Conservation (phyloP, 805 yeast species). For the Saturnispora quitensis region DNA sequence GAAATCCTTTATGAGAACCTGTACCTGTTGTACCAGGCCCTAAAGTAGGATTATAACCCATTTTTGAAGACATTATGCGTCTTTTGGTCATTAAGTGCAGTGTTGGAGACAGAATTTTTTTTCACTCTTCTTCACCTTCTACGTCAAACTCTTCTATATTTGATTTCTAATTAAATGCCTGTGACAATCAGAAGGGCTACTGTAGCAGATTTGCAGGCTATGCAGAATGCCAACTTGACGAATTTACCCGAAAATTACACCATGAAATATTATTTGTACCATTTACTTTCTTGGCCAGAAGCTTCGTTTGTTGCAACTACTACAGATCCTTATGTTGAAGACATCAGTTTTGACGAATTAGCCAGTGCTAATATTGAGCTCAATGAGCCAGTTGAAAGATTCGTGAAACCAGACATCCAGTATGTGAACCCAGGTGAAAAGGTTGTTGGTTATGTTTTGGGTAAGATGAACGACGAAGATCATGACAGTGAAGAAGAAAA, state of each 20-base stretch:
- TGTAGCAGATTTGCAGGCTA: slow-evolving; percentile 78
- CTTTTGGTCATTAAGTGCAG: neutral
- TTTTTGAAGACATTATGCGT: neutral
- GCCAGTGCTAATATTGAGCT: slow-evolving; percentile 5
- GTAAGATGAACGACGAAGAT: slow-evolving; percentile 95
- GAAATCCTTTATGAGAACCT: neutral
- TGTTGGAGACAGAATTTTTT: neutral
- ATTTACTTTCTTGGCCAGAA: slow-evolving; percentile 93
- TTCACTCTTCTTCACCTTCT: neutral
- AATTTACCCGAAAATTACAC: slow-evolving; percentile 93
- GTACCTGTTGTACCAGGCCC: slow-evolving; percentile 2
- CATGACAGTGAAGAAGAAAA: slow-evolving; percentile 43
- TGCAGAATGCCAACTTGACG: slow-evolving; percentile 89
- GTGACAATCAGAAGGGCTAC: slow-evolving; percentile 85
- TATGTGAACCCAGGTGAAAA: slow-evolving; percentile 63
- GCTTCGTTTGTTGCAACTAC: slow-evolving; percentile 93
- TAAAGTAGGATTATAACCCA: neutral
- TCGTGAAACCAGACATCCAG: slow-evolving; percentile 29
- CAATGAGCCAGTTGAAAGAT: neutral
- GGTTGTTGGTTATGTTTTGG: slow-evolving; percentile 91
- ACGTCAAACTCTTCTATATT: neutral
- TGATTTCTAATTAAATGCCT: slow-evolving; percentile 40
- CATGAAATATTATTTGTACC: slow-evolving; percentile 88
- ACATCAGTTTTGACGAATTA: slow-evolving; percentile 17
- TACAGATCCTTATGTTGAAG: slow-evolving; percentile 37